Evolutionary conservation across 2,329 filamentous ascomycete species (phyloP).

Genomic region (Erysiphe neolycopersici): DNA sequence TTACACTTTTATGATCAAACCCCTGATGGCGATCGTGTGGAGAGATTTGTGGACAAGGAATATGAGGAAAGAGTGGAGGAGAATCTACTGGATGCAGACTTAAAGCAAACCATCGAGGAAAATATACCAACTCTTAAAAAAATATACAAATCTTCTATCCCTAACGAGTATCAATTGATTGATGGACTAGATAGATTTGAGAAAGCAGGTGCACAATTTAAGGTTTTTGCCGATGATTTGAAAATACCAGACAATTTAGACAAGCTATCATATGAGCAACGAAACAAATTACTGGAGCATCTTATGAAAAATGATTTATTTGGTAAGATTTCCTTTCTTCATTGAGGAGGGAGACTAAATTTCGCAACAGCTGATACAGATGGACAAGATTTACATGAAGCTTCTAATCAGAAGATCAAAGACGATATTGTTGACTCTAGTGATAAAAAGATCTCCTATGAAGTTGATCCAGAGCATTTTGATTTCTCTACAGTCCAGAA

Average conservation of each 20-base stretch:
- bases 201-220: background rate
- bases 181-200: background rate
- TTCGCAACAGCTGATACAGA: background rate
- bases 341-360: background rate
- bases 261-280: background rate
- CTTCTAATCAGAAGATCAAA: background rate
- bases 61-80: conserved; percentile 3
- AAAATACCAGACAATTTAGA: background rate
- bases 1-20: conserved; percentile 7
- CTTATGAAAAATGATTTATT: background rate
- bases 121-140: background rate
- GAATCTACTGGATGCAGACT: background rate
- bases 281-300: background rate
- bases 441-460: background rate
- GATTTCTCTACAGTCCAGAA: background rate
- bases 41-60: conserved; percentile 4
- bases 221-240: background rate
- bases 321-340: background rate
- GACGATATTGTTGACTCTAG: background rate
- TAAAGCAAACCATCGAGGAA: background rate
- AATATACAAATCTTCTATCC: background rate
- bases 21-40: conserved; percentile 9
- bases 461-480: background rate
- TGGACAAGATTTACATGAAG: background rate
- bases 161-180: background rate